Evolutionary conservation across 2,329 filamentous ascomycete genomes (phyloP).

Genomic region (Sporothrix protearum): DNA sequence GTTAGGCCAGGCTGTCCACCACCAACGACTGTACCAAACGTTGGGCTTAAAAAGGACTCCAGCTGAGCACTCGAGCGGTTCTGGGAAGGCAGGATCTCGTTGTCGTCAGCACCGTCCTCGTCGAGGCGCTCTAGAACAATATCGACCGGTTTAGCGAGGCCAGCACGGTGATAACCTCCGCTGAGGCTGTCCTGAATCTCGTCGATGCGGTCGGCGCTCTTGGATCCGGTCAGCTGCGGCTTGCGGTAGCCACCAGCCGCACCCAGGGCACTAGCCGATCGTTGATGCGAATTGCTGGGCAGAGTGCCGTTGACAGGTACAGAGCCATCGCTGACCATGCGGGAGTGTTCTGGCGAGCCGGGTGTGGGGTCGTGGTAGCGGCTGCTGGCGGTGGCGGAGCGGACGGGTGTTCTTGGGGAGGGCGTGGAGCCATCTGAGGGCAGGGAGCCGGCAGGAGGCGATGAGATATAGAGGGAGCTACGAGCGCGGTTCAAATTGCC

Average conservation of each 20-base stretch:
- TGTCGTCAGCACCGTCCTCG: conserved; percentile 48
- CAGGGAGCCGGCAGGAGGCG: conserved; percentile 64
- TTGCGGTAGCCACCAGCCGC: conserved; percentile 57
- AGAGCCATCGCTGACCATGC: conserved; percentile 55
- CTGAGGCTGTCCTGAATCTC: conserved; percentile 37
- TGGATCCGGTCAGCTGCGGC: conserved; percentile 41
- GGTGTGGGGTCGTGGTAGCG: conserved; percentile 29
- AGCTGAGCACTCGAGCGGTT: conserved; percentile 35
- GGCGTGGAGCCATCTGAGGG: conserved; percentile 51
- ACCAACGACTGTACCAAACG: conserved; percentile 37
- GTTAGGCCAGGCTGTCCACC: conserved; percentile 48
- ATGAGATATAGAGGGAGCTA: conserved; percentile 59
- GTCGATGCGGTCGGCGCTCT: conserved; percentile 43
- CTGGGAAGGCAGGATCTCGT: conserved; percentile 7
- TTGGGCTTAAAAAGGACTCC: conserved; percentile 45
- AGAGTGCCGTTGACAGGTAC: background rate
- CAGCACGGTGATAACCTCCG: conserved; percentile 33
- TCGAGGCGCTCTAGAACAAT: conserved; percentile 49
- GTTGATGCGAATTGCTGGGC: conserved; percentile 44
- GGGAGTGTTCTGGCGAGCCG: conserved; percentile 49
- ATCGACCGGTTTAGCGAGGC: conserved; percentile 39
- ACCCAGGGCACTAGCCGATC: conserved; percentile 63
- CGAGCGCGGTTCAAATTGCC: conserved; percentile 79
- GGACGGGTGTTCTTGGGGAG: conserved; percentile 47
- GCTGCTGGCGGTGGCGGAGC: conserved; percentile 39